Percentiles rank a stretch among this genome's conserved stretches.
Conservation (phyloP, 2,329 filamentous ascomycete species). For the Talaromyces verruculosus region DNA sequence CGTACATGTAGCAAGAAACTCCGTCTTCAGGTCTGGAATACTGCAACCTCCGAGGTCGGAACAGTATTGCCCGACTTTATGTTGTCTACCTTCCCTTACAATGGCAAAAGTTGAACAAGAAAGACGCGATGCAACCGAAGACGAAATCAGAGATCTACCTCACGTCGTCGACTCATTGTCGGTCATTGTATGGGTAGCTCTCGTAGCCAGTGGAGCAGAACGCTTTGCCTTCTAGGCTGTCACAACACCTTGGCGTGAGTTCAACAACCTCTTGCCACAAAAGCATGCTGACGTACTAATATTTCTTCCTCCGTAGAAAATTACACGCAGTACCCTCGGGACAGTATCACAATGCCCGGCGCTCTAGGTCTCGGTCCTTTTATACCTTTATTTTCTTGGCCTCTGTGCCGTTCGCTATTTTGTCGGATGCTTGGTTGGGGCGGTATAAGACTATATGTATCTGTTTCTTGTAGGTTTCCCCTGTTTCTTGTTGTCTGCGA, state of each 20-base stretch:
- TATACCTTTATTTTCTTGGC: constrained; percentile 52
- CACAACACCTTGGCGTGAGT: constrained; percentile 15
- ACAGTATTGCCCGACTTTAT: not conserved
- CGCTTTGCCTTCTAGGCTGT: constrained; percentile 8
- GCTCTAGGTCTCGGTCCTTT: constrained; percentile 59
- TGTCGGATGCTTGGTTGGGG: constrained; percentile 43
- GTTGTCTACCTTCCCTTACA: not conserved
- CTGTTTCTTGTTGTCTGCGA: no score
- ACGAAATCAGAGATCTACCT: not conserved
- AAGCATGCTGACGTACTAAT: constrained; percentile 7
- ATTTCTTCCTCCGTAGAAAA: not conserved
- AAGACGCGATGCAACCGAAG: not conserved
- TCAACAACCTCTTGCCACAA: not conserved
- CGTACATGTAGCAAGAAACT: not conserved
- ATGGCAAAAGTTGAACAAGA: not conserved
- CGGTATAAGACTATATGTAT: constrained; percentile 33
- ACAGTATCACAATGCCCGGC: constrained; percentile 42
- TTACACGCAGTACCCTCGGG: constrained; percentile 3
- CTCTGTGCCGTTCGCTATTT: constrained; percentile 37
- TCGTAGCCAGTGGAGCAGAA: constrained; percentile 1
- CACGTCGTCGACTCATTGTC: constrained; percentile 9
- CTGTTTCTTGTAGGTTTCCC: constrained; percentile 26
- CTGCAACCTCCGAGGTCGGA: not conserved
- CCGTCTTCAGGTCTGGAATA: not conserved
- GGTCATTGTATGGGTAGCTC: not conserved